phyloP scores from a whole-genome alignment of 1,284 basidiomycete species.

The Melampsora americana region DNA sequence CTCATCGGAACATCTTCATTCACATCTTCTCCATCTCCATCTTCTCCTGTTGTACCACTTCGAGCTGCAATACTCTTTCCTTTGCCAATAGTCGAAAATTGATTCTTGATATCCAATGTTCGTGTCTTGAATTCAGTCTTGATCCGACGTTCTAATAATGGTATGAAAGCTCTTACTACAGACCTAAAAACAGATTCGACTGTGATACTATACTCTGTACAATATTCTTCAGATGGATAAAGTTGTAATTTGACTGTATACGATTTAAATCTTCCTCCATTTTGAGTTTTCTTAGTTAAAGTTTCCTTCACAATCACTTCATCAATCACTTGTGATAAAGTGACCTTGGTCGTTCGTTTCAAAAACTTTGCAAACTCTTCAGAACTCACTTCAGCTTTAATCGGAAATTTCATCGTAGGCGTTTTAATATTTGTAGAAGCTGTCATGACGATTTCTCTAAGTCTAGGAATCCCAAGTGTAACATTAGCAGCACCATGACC shows the following conservation, averaged over 20 bases:
- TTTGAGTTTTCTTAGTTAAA: conserved; percentile 63
- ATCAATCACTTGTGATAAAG: conserved; percentile 85
- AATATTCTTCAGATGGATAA: conserved; percentile 82
- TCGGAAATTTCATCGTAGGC: conserved; percentile 91
- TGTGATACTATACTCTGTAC: conserved; percentile 76
- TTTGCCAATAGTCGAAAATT: conserved; percentile 77
- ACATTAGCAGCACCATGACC: conserved; percentile 99
- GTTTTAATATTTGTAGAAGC: conserved; percentile 95
- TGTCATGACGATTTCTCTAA: conserved; percentile 99
- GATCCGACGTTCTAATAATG: conserved; percentile 82
- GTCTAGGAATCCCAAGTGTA: conserved; percentile 95
- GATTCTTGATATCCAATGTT: conserved; percentile 73
- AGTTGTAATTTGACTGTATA: conserved; percentile 81
- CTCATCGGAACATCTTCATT: conserved; percentile 62
- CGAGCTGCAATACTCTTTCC: conserved; percentile 63
- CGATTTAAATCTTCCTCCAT: conserved; percentile 65
- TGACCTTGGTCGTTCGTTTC: conserved; percentile 81
- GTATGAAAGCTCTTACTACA: conserved; percentile 74
- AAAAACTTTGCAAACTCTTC: conserved; percentile 73
- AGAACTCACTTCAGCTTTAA: conserved; percentile 62
- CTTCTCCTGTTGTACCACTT: conserved; percentile 54
- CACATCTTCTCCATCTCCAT: conserved; percentile 55
- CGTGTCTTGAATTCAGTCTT: conserved; percentile 79
- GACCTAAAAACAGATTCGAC: conserved; percentile 70
- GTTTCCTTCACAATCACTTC: conserved; percentile 77